Base-by-base conservation (phyloP, 202 grass and related monocot species). In the Musa balbisiana region DNA sequence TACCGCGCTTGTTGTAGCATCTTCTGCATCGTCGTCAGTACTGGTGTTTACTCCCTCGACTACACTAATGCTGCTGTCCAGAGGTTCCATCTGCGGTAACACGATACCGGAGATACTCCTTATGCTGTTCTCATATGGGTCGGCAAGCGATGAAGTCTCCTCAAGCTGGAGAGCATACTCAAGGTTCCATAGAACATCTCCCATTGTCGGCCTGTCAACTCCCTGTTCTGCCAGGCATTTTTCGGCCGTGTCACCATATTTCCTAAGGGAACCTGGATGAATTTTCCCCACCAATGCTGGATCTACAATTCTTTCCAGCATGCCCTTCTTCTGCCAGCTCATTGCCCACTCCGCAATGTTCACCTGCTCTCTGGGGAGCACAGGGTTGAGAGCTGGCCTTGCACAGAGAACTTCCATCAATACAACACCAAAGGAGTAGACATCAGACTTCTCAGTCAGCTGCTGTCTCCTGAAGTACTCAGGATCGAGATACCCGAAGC, bases 341-440 rank as follows among this genome's bases (percentile, higher is more conserved):
- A 83, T 33, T 16, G 82, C 89, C 83, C 85, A 87, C 73, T 87
- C 85, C 21, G 85, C 89, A 22, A 87, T 73, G 50, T 54, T 83
- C 2, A 65, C 72, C 84, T 84, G 83, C 11, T 85, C 84, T 67
- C 59, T 82, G 9, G 85, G 85, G 0, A 85, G 65, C 49, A 81
- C 53, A 16, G 80, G 85, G 78, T 85, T 81, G 53, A 87, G 80
- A 11, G 63, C 75, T 10, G 85, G 83, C 8, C 89, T 81, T 51
- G 11, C 89, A 66, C 85, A 91, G 43, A 91, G 74, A 16, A 79
- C 89, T 73, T 91, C 85, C 52, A 91, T 86, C 60, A 91, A 65
- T 21, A 91, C 83, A 27, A 88, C 83, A 33, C 85, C 85, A 16
- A 91, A 72, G 2, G 85, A 91, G 78, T 87, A 85, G 19, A 91